These are phyloP conservation scores for Saksenaea vasiformis DNA, from an alignment of 371 early-diverging fungal genomes.

Conservation along the genomic window DNA sequence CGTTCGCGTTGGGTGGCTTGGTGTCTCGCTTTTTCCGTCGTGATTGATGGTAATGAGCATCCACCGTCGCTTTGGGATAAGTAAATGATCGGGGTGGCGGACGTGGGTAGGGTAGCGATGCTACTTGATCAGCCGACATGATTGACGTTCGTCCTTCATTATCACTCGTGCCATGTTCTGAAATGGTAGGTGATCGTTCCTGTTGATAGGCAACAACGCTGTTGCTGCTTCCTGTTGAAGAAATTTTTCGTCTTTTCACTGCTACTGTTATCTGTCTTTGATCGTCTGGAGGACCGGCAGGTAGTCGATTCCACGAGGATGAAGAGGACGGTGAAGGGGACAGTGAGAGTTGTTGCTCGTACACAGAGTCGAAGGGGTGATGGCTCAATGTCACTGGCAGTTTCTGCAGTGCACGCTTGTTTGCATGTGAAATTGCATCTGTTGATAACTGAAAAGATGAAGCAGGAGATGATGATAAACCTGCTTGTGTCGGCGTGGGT, in stretches of 20 bases:
- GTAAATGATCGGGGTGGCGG: neutral
- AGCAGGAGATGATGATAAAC: neutral
- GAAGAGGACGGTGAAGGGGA: neutral
- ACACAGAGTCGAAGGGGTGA: neutral
- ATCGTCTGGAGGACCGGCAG: neutral
- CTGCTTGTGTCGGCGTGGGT: slow-evolving; percentile 6
- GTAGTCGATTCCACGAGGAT: neutral
- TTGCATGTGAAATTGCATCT: neutral
- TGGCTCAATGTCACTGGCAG: neutral
- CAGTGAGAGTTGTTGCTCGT: neutral
- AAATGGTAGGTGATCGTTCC: slow-evolving; percentile 11
- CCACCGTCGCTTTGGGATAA: slow-evolving; percentile 10
- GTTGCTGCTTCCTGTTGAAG: neutral
- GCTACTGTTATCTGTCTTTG: neutral
- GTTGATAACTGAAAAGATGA: neutral
- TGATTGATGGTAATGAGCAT: slow-evolving; percentile 38
- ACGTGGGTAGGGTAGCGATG: neutral
- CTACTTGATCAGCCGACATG: neutral
- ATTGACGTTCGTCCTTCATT: neutral
- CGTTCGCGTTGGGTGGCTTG: slow-evolving; percentile 42
- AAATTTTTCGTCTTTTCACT: neutral
- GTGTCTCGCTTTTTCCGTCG: slow-evolving; percentile 42
- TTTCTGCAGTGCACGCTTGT: neutral
- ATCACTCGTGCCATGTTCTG: slow-evolving; percentile 1
- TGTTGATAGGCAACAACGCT: neutral